Base-by-base conservation (phyloP, 805 yeast genomes). In the Wickerhamomyces canadensis region DNA sequence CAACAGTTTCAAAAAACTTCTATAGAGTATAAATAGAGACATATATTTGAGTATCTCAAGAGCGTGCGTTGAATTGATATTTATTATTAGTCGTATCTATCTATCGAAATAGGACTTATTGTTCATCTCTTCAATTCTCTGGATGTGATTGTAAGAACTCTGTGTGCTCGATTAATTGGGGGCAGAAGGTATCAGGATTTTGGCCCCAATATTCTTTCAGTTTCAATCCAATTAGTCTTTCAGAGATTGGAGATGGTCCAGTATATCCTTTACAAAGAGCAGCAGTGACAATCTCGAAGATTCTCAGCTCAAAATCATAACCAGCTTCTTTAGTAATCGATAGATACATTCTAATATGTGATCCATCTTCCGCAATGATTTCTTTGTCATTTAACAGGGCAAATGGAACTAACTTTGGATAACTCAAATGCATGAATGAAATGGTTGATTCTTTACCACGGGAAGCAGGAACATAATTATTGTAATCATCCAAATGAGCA, bases 341-440 rank as follows among this genome's bases (percentile, higher is more conserved):
- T 2, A 40, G 36, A 43, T 67, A 67, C 52, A 65, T 45, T 40
- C 63, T 51, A 8, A 58, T 41, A 36, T 65, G 67, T 12, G 44
- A 27, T 6, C 47, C 52, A 18, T 40, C 45, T 17, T 31, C 33
- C 27, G 46, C 48, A 27, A 48, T 43, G 29, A 54, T 55, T 36
- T 57, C 61, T 6, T 49, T n/a, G 27, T 56, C 55, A 16, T 50
- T 27, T 18, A 56, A 33, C 18, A 57, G 36, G 1, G 53, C 48
- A 27, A 52, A 55, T 17, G 70, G 67, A 25, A 53, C 52, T 18
- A 65, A 59, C 44, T 72, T 78, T 13, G 84, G 84, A 50, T 78
- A 76, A 14, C 80, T 73, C 43, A 77, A 57, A 55, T 77, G 84
- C 73, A 76, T 69, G 51, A 78, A 77, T 31, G 68, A 43, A 17